Evolutionary conservation across 108 stramenopile species (phyloP), one percentile per base, ranked within the genome.

Genomic region (Cyclostephanos tholiformis): DNA sequence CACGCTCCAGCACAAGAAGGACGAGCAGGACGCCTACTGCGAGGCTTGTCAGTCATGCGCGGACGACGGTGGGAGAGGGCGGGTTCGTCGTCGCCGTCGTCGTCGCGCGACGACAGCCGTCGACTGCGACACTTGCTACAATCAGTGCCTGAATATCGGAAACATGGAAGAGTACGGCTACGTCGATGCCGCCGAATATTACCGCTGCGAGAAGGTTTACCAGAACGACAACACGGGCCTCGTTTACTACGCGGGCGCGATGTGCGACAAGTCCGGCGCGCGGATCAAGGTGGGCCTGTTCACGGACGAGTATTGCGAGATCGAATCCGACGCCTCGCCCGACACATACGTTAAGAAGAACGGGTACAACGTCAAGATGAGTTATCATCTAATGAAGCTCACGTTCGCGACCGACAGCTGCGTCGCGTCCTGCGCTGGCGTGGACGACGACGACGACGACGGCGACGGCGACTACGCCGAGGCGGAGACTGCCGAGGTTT

Each of bases 201-300:
- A 77, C 22, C 48, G 76, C 43, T 91, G 91, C 68, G 79, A 82
- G 49, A 80, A 85, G 61, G 76, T 89, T 17, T 76, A 91, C 62
- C n/a, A 87, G 20, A 77, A 82, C 39, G 86, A 91, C 38, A 88
- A 95, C 72, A 80, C 67, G 56, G 70, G 74, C 27, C 43, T 64
- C 13, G 77, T 72, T 4, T 84, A 90, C 46, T 95, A 87, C 60
- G 90, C 91, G 29, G 91, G 91, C 14, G 89, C 94, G 3, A 82
- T 84, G 51, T 93, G 94, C 61, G 67, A 87, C 38, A 78, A 70
- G 53, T 35, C 43, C 35, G 94, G 94, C 63, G 55, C 72, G 49
- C 88, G 88, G 65, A 90, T 95, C 82, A 95, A 93, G 69, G 89
- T 95, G 71, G 91, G 87, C 64, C 69, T 93, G 38, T 95, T 95